These are phyloP conservation scores for Phoma sp. DNA, from an alignment of 2,329 filamentous ascomycete genomes.

Conservation along the genomic window DNA sequence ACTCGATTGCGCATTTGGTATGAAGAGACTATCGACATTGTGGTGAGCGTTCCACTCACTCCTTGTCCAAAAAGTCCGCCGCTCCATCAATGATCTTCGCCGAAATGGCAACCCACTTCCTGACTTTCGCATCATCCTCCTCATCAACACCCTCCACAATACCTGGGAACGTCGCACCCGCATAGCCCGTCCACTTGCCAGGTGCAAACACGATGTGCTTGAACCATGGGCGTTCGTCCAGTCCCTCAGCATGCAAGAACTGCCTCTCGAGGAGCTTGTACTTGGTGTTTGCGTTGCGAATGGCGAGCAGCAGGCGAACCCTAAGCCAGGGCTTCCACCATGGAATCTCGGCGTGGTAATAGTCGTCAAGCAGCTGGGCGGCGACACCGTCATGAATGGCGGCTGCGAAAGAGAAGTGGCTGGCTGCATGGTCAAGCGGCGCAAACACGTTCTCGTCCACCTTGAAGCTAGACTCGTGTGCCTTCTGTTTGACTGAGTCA, in stretches of 20 bases:
- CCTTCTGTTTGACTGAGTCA: slow-evolving; percentile 47
- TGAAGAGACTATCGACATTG: no score
- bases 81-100: slow-evolving; percentile 44
- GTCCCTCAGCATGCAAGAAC: slow-evolving; percentile 75
- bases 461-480: slow-evolving; percentile 20
- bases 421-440: slow-evolving; percentile 57
- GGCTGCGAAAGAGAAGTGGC: slow-evolving; percentile 56
- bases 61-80: slow-evolving; percentile 40
- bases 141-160: slow-evolving; percentile 67
- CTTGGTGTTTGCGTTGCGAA: slow-evolving; percentile 73
- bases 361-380: slow-evolving; percentile 53
- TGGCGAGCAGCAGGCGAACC: slow-evolving; percentile 66
- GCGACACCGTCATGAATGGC: slow-evolving; percentile 59
- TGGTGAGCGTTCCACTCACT: background rate
- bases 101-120: slow-evolving; percentile 54
- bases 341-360: slow-evolving; percentile 60
- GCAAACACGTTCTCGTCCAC: slow-evolving; percentile 40
- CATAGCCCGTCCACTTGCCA: slow-evolving; percentile 88
- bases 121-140: slow-evolving; percentile 46
- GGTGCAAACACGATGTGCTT: slow-evolving; percentile 95
- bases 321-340: slow-evolving; percentile 81
- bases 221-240: slow-evolving; percentile 85
- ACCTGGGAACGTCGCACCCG: slow-evolving; percentile 72
- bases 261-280: slow-evolving; percentile 85
- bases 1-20: no score